Conservation (phyloP, 2,329 filamentous ascomycete species). For the Neonectria hederae region DNA sequence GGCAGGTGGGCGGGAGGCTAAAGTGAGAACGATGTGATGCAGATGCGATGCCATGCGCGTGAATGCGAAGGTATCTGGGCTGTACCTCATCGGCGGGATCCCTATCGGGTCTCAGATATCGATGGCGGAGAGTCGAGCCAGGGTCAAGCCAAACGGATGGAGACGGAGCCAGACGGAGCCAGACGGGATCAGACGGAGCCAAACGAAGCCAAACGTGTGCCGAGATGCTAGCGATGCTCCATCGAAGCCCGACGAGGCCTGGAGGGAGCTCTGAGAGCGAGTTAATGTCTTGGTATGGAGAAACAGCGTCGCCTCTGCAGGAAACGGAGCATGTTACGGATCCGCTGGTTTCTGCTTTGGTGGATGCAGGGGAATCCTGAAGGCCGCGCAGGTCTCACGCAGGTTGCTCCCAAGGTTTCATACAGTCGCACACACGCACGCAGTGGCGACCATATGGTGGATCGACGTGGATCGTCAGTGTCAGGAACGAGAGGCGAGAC, state of each 20-base stretch:
- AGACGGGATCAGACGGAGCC: constrained; percentile 7
- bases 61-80: constrained; percentile 33
- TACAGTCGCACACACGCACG: constrained; percentile 23
- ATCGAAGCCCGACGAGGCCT: constrained; percentile 2
- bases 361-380: constrained; percentile 28
- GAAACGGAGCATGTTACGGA: constrained; percentile 19
- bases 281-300: constrained; percentile 10
- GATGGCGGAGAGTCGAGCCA: constrained; percentile 24
- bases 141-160: constrained; percentile 1
- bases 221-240: neutral
- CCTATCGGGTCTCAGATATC: constrained; percentile 36
- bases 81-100: constrained; percentile 28
- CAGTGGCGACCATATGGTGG: constrained; percentile 20
- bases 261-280: constrained; percentile 1
- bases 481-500: constrained; percentile 18
- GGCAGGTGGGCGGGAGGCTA: constrained; percentile 24
- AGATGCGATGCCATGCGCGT: constrained; percentile 28
- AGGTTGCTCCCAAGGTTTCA: constrained; percentile 1
- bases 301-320: constrained; percentile 12
- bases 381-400: constrained; percentile 4
- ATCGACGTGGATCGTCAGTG: constrained; percentile 20
- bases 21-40: constrained; percentile 24
- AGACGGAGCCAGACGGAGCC: constrained; percentile 10
- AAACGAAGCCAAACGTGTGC: neutral
- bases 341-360: constrained; percentile 22